Base-by-base conservation (phyloP, 352 stramenopile species). In the Pythium utonaiense region DNA sequence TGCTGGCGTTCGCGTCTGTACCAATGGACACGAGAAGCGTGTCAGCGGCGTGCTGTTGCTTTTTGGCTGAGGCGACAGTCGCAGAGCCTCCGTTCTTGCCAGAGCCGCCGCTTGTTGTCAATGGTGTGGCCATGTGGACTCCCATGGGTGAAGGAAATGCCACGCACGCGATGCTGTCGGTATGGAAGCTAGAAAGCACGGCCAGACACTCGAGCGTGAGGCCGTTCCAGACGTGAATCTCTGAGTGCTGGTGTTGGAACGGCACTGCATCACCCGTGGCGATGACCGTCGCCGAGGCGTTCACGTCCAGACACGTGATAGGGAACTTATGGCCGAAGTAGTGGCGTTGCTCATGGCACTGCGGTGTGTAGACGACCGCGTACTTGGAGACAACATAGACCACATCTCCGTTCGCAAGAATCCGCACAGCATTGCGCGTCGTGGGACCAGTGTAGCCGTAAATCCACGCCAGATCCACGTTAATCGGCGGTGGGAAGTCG, bases 301-400 rank as follows among this genome's bases (percentile, higher is more conserved):
- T 86, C 33, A 89, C 67, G 57, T 80, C 78, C 10, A 94, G 28
- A 47, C 77, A 91, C 31, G 69, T 73, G 54, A 94, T 90, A 5
- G 68, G 69, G 19, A 68, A 75, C 25, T 61, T 63, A 59, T 94
- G 85, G 0, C 79, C 74, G 33, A 75, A 69, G 60, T 95, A 95
- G 38, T 88, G 86, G 6, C 82, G 85, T 48, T 95, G 85, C 17
- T 73, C 62, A 10, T 95, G 85, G 14, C 64, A 56, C 22, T 66
- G 54, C 5, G 69, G 66, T n/a, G 71, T 79, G 67, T 92, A 92
- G 17, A 95, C 71, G 16, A 95, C 72, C 10, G 75, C 85, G 44
- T 88, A 89, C 42, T 85, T 89, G 27, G 78, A 85, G 3, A 92
- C 79, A 13, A 83, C 73, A 62, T 92, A 93, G 12, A 89, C 83